These are phyloP conservation scores for Biscogniauxia marginata DNA, from an alignment of 2,329 filamentous ascomycete species.

Conservation along the genomic window DNA sequence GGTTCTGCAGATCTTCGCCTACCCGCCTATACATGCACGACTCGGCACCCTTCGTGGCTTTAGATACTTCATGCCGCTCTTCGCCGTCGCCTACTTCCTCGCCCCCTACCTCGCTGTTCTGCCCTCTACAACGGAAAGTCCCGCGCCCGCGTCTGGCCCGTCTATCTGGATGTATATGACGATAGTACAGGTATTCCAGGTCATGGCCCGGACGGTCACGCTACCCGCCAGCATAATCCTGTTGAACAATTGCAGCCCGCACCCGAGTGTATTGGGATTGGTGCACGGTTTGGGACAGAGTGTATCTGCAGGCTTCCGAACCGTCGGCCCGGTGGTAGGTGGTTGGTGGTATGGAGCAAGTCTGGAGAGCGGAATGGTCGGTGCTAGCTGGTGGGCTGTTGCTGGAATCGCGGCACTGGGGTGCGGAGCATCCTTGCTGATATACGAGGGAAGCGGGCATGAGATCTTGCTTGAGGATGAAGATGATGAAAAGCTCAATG, in stretches of 20 bases:
- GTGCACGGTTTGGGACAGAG: conserved; percentile 55
- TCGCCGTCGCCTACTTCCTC: conserved; percentile 65
- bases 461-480: conserved; percentile 50
- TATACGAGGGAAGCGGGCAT: conserved; percentile 65
- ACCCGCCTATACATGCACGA: conserved; percentile 62
- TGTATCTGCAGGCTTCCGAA: conserved; percentile 48
- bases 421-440: conserved; percentile 56
- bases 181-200: conserved; percentile 65
- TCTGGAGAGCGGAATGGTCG: conserved; percentile 45
- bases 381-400: conserved; percentile 48
- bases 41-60: conserved; percentile 69
- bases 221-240: conserved; percentile 58
- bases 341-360: conserved; percentile 49
- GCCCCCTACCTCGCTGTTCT: conserved; percentile 66
- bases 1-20: conserved; percentile 65
- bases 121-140: conserved; percentile 46
- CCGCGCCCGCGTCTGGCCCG: conserved; percentile 45
- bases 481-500: conserved; percentile 21
- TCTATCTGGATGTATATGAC: conserved; percentile 61
- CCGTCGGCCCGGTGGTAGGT: conserved; percentile 49
- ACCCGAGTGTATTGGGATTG: conserved; percentile 56
- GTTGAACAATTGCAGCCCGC: conserved; percentile 60
- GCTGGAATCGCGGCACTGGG: conserved; percentile 53
- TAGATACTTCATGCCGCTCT: conserved; percentile 62
- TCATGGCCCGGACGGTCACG: conserved; percentile 69